phyloP scores from a whole-genome alignment of 176 grass and related monocot species.

The Avena insularis region DNA sequence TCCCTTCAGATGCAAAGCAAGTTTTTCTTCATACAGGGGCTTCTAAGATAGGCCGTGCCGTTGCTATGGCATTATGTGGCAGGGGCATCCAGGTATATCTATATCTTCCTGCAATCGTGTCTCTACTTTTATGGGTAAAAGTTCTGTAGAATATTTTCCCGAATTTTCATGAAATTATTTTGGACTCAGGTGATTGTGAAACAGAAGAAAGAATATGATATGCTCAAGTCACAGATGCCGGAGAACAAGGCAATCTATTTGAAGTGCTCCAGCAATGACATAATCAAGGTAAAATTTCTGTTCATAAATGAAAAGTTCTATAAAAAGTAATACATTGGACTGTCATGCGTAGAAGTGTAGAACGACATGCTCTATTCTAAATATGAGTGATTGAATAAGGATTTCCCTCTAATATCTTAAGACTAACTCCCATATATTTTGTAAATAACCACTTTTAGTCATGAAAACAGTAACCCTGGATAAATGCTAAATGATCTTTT shows the following conservation, averaged over 20 bases:
- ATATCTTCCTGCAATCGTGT: too few species aligned
- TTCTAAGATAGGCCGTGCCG: constrained; percentile 62
- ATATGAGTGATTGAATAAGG: neutral
- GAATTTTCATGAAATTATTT: neutral
- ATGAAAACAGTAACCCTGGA: neutral
- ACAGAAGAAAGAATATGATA: constrained; percentile 66
- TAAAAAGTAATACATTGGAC: neutral
- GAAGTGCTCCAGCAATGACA: constrained; percentile 49
- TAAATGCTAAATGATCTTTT: neutral
- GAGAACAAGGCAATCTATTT: constrained; percentile 57
- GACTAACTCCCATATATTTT: neutral
- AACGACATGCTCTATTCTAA: neutral
- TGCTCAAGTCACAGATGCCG: constrained; percentile 71
- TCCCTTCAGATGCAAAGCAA: constrained; percentile 67
- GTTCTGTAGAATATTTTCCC: neutral
- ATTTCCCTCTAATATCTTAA: neutral
- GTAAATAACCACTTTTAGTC: neutral
- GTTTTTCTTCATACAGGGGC: constrained; percentile 66
- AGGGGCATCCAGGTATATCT: constrained; percentile 67
- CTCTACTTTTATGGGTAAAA: neutral
- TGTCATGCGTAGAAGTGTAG: neutral
- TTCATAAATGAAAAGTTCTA: neutral
- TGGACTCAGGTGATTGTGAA: constrained; percentile 76
- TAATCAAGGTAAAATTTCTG: constrained; percentile 59
- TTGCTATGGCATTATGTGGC: constrained; percentile 58